These are phyloP conservation scores for Xylogone sp. DNA, from an alignment of 2,329 filamentous ascomycete genomes.

Conservation along the genomic window DNA sequence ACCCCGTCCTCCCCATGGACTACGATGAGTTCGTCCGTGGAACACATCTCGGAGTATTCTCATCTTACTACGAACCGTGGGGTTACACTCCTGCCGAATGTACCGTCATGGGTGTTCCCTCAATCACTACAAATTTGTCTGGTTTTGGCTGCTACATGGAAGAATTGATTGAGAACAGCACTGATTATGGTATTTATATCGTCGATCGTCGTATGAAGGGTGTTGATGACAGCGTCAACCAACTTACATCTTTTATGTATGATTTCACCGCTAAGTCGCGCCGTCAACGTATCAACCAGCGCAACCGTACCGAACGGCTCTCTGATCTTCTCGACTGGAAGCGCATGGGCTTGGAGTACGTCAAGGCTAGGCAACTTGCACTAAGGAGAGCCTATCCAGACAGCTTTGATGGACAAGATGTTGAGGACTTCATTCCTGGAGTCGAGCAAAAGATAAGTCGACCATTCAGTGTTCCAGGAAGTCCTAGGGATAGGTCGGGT, in stretches of 20 bases:
- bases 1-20: constrained; percentile 91
- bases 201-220: constrained; percentile 94
- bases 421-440: constrained; percentile 86
- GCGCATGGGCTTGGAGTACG: constrained; percentile 98
- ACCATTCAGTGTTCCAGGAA: constrained; percentile 90
- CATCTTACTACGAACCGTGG: constrained; percentile 99
- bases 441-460: constrained; percentile 94
- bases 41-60: constrained; percentile 91
- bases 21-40: constrained; percentile 98
- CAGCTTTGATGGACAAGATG: constrained; percentile 76
- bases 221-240: constrained; percentile 95
- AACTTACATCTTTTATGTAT: constrained; percentile 88
- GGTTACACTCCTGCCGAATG: constrained; percentile 98
- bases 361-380: constrained; percentile 92
- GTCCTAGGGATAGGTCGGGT: constrained; percentile 81
- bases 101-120: constrained; percentile 97
- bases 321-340: constrained; percentile 98
- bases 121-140: constrained; percentile 95
- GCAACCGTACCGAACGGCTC: constrained; percentile 91
- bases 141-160: constrained; percentile 99
- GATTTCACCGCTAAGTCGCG: constrained; percentile 92
- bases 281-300: constrained; percentile 96
- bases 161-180: constrained; percentile 95
- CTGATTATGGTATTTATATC: constrained; percentile 98
- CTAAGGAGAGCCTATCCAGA: constrained; percentile 86